Evolutionary conservation across 2,329 filamentous ascomycete genomes (phyloP), one percentile per base, ranked within the genome.

Genomic region (Ascochyta lentis): DNA sequence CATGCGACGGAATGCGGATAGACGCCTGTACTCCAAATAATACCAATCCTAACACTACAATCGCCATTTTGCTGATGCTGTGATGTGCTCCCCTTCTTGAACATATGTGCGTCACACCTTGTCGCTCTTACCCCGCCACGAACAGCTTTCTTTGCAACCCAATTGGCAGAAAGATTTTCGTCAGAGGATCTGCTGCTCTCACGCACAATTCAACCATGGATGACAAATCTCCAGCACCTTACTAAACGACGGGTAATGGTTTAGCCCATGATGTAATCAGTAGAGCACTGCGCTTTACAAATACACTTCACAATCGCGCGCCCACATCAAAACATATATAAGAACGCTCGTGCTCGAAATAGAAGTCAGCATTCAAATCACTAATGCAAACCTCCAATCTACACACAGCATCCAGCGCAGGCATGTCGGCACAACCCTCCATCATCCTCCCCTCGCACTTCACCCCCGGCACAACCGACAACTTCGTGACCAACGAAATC

Each of bases 391-490:
- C 37, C 9, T 35, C 37, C 6, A 22, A 37, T 5, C 35, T 26
- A 16, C 23, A 31, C 38, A 42, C 7, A 12, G 33, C 38, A n/a
- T 49, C 34, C 39, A 35, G 38, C 12, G 19, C 23, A 6, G 9
- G 19, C 38, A 39, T 47, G 42, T 38, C 47, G 5, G 15, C 31
- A 10, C 48, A 48, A 27, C 39, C 48, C 29, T 23, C 70, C 51
- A 75, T 75, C 53, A 57, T 66, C 54, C 75, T 71, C 70, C 72
- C 74, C 16, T 9, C 42, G 1, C 57, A 64, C 33, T 75, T 66
- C 56, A 56, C 70, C n/a, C 73, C 74, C 0, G 73, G 74, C 24
- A 76, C 69, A 34, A 76, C 73, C 16, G 70, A 74, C 60, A 75
- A 76, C 59, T 76, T 69, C 52, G 65, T 74, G 40, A 64, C 65